Evolutionary conservation across 2,329 filamentous ascomycete species (phyloP), one percentile per base, ranked within the genome.

Genomic region (Colletotrichum horii): DNA sequence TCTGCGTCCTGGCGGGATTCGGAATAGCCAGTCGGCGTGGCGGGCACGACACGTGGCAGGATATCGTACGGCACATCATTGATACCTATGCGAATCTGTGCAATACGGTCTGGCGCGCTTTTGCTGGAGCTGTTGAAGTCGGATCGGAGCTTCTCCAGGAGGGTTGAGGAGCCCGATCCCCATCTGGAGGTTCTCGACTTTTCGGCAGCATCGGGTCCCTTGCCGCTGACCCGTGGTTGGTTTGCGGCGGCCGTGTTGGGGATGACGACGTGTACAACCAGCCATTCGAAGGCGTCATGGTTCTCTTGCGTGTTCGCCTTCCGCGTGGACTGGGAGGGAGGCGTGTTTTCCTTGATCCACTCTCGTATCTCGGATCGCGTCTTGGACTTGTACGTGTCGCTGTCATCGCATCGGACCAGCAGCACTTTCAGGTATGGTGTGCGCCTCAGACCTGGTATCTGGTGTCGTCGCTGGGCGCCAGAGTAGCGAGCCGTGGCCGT

Each of bases 251-350:
- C 89, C 0, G 95, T 96, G 77, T 98, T 96, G 16, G 96, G 96
- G 22, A 98, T 88, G 15, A 98, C 94, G 30, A 99, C 95, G 83
- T 99, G 97, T 26, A 99, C 82, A 70, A 99, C 95, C 78, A 99
- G 88, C 94, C 96, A 98, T 84, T 99, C 97, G 79, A 94, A 98
- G 1, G 97, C 96, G 86, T 99, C 96, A 81, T 99, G 97, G 77
- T 97, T 97, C 81, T 98, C 96, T 81, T 96, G 93, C 24, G 91
- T 93, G 80, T 89, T 95, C 24, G 86, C 83, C 34, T 87, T 85
- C 80, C 92, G 91, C 68, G 88, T 90, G 74, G 85, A 87, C 73
- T 90, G 87, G 3, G 91, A 88, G 0, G 91, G 87, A 0, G 92
- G 90, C 0, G 93, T 92, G 77, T 97, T 90, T 8, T 91, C 88